Conservation (phyloP, 2,329 filamentous ascomycete genomes). For the Aspergillus brasiliensis region DNA sequence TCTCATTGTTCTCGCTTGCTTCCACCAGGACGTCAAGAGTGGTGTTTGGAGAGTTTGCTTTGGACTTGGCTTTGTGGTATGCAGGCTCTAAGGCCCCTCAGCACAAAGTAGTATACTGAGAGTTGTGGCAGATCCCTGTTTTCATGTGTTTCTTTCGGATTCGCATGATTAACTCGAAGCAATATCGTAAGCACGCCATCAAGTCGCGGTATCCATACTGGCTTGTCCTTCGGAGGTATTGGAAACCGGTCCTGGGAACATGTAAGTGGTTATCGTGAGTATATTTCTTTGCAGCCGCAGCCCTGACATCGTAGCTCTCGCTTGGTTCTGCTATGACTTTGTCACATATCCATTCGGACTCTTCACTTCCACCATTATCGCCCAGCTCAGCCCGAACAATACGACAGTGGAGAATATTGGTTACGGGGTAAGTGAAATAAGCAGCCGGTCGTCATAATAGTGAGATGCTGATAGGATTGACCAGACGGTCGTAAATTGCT, state of each 20-base stretch:
- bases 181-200: slow-evolving; percentile 52
- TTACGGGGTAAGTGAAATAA: slow-evolving; percentile 22
- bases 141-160: slow-evolving; percentile 57
- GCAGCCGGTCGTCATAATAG: neutral
- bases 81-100: neutral
- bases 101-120: neutral
- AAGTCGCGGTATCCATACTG: slow-evolving; percentile 51
- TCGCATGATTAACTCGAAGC: slow-evolving; percentile 55
- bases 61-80: slow-evolving; percentile 50
- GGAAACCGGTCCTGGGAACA: slow-evolving; percentile 52
- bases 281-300: neutral
- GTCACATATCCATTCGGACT: slow-evolving; percentile 59
- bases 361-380: slow-evolving; percentile 57
- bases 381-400: slow-evolving; percentile 43
- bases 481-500: slow-evolving; percentile 53
- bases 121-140: slow-evolving; percentile 44
- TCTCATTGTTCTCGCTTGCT: slow-evolving; percentile 29
- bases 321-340: slow-evolving; percentile 60
- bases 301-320: slow-evolving; percentile 30
- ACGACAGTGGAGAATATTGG: slow-evolving; percentile 41
- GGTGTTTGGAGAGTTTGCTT: slow-evolving; percentile 55
- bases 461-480: neutral
- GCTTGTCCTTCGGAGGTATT: slow-evolving; percentile 53
- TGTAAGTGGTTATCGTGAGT: slow-evolving; percentile 21
- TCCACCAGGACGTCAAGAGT: slow-evolving; percentile 19